Conservation (phyloP, 495 filamentous ascomycete genomes). For the Podospora fimiseda region DNA sequence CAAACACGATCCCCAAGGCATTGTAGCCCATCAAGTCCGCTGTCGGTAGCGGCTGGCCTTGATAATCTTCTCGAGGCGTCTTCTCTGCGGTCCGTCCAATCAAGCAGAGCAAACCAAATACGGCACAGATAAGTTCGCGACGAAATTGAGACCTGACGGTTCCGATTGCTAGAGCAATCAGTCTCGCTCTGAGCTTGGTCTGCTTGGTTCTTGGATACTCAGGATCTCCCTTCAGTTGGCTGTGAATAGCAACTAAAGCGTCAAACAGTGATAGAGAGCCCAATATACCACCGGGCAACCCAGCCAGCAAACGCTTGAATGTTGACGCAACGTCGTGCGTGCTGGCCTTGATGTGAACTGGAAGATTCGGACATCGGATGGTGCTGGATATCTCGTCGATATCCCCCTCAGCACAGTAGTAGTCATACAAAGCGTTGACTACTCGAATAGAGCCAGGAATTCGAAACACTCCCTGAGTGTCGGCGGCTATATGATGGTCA, state of each 20-base stretch:
- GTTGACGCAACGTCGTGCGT: constrained; percentile 67
- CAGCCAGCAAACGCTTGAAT: constrained; percentile 64
- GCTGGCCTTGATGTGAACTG: constrained; percentile 45
- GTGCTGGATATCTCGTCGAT: constrained; percentile 43
- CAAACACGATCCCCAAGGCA: constrained; percentile 58
- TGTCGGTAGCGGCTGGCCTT: constrained; percentile 41
- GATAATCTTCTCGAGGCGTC: constrained; percentile 39
- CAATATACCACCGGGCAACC: constrained; percentile 67
- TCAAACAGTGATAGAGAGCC: constrained; percentile 63
- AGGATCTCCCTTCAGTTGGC: constrained; percentile 44
- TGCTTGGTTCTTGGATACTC: constrained; percentile 45
- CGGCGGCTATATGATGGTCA: constrained; percentile 31
- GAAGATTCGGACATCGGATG: constrained; percentile 48
- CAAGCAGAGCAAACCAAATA: constrained; percentile 56
- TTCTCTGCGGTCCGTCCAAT: constrained; percentile 48
- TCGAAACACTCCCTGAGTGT: constrained; percentile 57
- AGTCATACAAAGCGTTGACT: constrained; percentile 54
- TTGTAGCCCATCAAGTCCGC: constrained; percentile 55
- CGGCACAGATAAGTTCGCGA: constrained; percentile 58
- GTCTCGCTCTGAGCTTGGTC: constrained; percentile 48
- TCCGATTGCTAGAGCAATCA: constrained; percentile 59
- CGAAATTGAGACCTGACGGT: constrained; percentile 50
- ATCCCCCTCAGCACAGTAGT: constrained; percentile 52
- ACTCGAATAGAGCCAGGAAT: constrained; percentile 51
- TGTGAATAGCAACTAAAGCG: constrained; percentile 56